These are phyloP conservation scores for Pseudocercospora fijiensis DNA, from an alignment of 2,329 filamentous ascomycete genomes.

Conservation along the genomic window DNA sequence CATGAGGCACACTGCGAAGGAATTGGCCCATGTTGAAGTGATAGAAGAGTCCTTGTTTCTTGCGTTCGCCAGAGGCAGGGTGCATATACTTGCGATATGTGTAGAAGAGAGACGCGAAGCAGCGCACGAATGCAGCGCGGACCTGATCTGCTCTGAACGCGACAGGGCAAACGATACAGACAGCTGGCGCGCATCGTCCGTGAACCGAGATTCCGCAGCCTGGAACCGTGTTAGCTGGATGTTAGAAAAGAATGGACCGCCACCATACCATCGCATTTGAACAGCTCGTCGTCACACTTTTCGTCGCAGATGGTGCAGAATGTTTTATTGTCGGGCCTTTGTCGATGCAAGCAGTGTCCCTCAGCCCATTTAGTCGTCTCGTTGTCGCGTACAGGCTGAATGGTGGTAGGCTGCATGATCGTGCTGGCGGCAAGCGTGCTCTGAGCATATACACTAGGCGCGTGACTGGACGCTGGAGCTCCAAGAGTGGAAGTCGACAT, in stretches of 20 bases:
- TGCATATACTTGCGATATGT: conserved; percentile 65
- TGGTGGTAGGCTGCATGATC: conserved; percentile 79
- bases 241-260: conserved; percentile 1
- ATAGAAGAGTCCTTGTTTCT: conserved; percentile 62
- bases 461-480: conserved; percentile 54
- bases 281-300: conserved; percentile 69
- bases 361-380: conserved; percentile 81
- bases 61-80: conserved; percentile 60
- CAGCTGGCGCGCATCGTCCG: conserved; percentile 58
- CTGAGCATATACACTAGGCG: conserved; percentile 79
- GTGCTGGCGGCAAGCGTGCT: conserved; percentile 84
- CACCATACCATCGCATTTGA: conserved; percentile 62
- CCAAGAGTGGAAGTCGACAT: conserved; percentile 66
- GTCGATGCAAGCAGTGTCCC: conserved; percentile 75
- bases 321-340: conserved; percentile 57
- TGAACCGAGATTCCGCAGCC: conserved; percentile 61
- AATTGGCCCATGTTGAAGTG: conserved; percentile 68
- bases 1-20: conserved; percentile 61
- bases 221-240: conserved; percentile 25
- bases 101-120: conserved; percentile 67
- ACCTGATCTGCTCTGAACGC: conserved; percentile 66
- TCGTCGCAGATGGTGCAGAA: conserved; percentile 76
- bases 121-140: conserved; percentile 66
- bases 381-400: conserved; percentile 75
- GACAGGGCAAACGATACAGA: conserved; percentile 65